These are phyloP conservation scores for Tricholoma matsutake DNA, from an alignment of 768 basidiomycete genomes.

Conservation along the genomic window DNA sequence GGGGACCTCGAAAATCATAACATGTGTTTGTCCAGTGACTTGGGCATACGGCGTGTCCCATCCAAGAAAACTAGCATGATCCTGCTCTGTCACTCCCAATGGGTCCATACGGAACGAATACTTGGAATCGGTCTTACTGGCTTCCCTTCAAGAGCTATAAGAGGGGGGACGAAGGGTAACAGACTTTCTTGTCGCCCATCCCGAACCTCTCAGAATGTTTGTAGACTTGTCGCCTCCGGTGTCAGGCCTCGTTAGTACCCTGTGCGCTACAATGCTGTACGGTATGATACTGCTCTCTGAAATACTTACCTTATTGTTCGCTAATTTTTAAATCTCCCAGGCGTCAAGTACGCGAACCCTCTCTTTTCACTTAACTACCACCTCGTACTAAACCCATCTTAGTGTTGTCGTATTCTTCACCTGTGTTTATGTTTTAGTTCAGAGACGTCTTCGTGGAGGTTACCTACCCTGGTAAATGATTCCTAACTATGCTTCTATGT, in stretches of 20 bases:
- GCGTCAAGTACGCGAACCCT: background rate
- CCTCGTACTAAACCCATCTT: background rate
- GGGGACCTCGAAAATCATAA: background rate
- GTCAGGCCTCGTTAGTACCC: slow-evolving; percentile 11
- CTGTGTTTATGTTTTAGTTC: slow-evolving; percentile 11
- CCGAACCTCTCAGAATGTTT: background rate
- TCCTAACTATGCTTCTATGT: background rate
- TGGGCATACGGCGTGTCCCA: background rate
- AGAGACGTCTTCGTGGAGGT: slow-evolving; percentile 2
- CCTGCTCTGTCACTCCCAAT: background rate
- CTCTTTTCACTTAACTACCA: background rate
- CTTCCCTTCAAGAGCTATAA: background rate
- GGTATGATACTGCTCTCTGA: slow-evolving; percentile 5
- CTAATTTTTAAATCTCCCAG: background rate
- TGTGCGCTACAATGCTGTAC: slow-evolving; percentile 15
- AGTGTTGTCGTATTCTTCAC: slow-evolving; percentile 12
- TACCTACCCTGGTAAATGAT: slow-evolving; percentile 2
- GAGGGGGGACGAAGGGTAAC: background rate
- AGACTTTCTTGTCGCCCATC: background rate
- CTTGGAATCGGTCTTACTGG: background rate
- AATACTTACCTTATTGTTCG: too few species aligned
- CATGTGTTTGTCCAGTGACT: background rate
- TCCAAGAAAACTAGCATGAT: background rate
- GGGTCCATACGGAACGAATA: background rate
- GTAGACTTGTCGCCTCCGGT: slow-evolving; percentile 9